Base-by-base conservation (phyloP, 75 land plant genomes). In the Gnetum montanum region DNA sequence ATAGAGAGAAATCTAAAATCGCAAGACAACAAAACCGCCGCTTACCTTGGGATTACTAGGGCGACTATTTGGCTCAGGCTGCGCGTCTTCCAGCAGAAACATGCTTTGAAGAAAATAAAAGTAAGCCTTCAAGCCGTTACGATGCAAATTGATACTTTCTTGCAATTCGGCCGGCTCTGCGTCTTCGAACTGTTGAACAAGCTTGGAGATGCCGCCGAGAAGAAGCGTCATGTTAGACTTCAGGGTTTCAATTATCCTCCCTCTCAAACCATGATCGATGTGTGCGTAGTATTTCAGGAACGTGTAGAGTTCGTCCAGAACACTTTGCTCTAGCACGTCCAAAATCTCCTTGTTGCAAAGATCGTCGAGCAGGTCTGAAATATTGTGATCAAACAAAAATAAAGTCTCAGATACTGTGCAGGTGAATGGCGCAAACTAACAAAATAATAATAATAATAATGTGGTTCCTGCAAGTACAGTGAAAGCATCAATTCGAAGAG, bases 361-460 rank as follows among this genome's bases (percentile, higher is more conserved):
- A n/a, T n/a, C n/a, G n/a, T n/a, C n/a, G n/a, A n/a, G n/a, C n/a
- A n/a, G n/a, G n/a, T n/a, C n/a, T n/a, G n/a, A n/a, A n/a, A n/a
- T n/a, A n/a, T n/a, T n/a, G n/a, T n/a, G n/a, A n/a, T n/a, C n/a
- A n/a, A n/a, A n/a, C n/a, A n/a, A n/a, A n/a, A n/a, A n/a, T n/a
- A n/a, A n/a, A n/a, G n/a, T n/a, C n/a, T 95, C 96, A 55, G 83
- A 95, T 16, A 83, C 80, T 33, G 86, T 72, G 20, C 84, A 96
- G 90, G 61, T 15, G 43, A 46, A 13, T 3, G 19, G 26, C 3
- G 6, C 46, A 48, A 15, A 15, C n/a, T 5, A 18, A 4, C 16
- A 15, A 15, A 41, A 38, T 2, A 38, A 38, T 10, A 6, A 38
- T 12, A 38, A 38, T 8, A 11, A 2, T 13, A 40, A 40, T 11